Percentiles rank a stretch among this genome's conserved stretches.
These are phyloP conservation scores for Nicotiana attenuata DNA, from an alignment of 257 asterid genomes.

Conservation along the genomic window DNA sequence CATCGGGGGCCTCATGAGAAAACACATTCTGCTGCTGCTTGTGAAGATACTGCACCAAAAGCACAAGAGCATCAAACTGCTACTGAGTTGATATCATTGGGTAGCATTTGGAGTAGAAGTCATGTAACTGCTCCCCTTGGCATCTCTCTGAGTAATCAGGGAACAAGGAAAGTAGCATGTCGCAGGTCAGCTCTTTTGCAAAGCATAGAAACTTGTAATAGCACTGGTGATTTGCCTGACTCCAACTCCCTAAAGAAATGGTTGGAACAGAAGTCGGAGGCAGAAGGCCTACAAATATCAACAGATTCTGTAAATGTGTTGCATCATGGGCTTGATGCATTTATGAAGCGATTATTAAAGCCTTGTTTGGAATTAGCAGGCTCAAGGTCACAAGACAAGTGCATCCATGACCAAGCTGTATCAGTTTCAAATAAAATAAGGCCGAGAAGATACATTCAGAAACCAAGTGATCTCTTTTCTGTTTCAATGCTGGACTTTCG, in stretches of 20 bases:
- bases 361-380: constrained; percentile 51
- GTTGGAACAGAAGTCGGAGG: constrained; percentile 42
- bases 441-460: constrained; percentile 22
- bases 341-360: constrained; percentile 48
- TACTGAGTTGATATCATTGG: constrained; percentile 53
- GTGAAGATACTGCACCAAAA: constrained; percentile 35
- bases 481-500: constrained; percentile 50
- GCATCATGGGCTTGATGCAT: constrained; percentile 54
- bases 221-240: constrained; percentile 44
- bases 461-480: constrained; percentile 16
- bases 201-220: constrained; percentile 38
- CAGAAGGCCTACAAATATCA: constrained; percentile 42
- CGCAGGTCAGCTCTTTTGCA: constrained; percentile 21
- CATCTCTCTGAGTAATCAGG: constrained; percentile 30
- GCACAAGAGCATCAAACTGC: constrained; percentile 59
- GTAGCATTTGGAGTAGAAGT: constrained; percentile 22
- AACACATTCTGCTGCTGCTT: constrained; percentile 23
- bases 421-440: constrained; percentile 27
- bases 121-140: constrained; percentile 69
- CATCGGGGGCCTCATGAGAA: constrained; percentile 50
- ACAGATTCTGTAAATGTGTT: constrained; percentile 46
- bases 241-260: constrained; percentile 40
- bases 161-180: constrained; percentile 27
- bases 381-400: constrained; percentile 33
- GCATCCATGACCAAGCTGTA: constrained; percentile 24